Conservation (phyloP, 495 filamentous ascomycete genomes). For the Pseudevernia furfuracea region DNA sequence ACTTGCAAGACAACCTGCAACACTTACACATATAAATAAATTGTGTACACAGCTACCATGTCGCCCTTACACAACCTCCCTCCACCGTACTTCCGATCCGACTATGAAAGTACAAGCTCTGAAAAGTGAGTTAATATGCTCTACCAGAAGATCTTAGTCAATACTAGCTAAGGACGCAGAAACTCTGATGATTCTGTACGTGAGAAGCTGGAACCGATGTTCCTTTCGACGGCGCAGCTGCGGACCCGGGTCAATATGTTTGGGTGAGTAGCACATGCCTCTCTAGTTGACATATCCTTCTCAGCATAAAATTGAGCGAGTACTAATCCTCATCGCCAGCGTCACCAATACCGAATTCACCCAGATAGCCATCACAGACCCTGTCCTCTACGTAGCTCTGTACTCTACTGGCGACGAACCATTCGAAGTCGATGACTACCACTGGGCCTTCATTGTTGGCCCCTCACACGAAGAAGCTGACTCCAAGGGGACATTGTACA, state of each 20-base stretch:
- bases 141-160: not conserved
- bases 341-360: not conserved
- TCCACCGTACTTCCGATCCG: not conserved
- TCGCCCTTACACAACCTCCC: not conserved
- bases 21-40: not conserved
- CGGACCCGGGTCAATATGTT: not conserved
- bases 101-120: not conserved
- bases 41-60: not conserved
- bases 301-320: not conserved
- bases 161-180: not conserved
- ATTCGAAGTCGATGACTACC: conserved; percentile 1
- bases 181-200: not conserved
- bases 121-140: not conserved
- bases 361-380: not conserved
- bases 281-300: not conserved
- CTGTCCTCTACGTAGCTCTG: not conserved
- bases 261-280: not conserved
- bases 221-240: not conserved
- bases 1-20: not conserved
- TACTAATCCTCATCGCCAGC: not conserved
- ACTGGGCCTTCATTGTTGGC: conserved; percentile 4
- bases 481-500: not conserved
- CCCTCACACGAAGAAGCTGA: not conserved
- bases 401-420: not conserved
- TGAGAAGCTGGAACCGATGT: not conserved